These are phyloP conservation scores for Candolleomyces aberdarensis DNA, from an alignment of 768 basidiomycete genomes.

Conservation along the genomic window DNA sequence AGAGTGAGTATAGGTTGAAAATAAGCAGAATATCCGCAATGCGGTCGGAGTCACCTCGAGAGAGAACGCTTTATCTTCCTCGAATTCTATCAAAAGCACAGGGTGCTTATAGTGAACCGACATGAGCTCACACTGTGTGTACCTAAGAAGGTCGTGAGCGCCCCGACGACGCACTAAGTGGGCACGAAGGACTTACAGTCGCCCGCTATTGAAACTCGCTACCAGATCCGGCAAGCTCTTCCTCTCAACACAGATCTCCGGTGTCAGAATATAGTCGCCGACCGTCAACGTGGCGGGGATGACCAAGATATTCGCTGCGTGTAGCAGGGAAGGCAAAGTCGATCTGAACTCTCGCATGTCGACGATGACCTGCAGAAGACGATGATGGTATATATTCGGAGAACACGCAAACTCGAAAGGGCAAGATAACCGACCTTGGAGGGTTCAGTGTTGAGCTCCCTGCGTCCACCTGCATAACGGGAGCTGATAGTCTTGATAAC, in stretches of 20 bases:
- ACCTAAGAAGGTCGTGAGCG: slow-evolving; percentile 43
- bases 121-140: slow-evolving; percentile 97
- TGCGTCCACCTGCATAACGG: slow-evolving; percentile 82
- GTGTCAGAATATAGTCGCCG: slow-evolving; percentile 94
- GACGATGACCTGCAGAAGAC: slow-evolving; percentile 71
- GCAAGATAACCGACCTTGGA: slow-evolving; percentile 44
- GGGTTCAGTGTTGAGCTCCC: slow-evolving; percentile 60
- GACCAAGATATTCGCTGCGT: slow-evolving; percentile 75
- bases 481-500: slow-evolving; percentile 80
- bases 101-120: slow-evolving; percentile 94
- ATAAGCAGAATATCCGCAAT: background rate
- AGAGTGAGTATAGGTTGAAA: background rate
- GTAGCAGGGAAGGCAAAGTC: slow-evolving; percentile 83
- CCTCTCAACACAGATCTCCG: slow-evolving; percentile 93
- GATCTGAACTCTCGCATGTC: slow-evolving; percentile 98
- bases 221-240: slow-evolving; percentile 93
- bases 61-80: slow-evolving; percentile 94
- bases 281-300: slow-evolving; percentile 92
- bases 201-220: slow-evolving; percentile 90
- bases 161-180: background rate
- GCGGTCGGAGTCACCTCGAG: slow-evolving; percentile 57
- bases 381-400: background rate
- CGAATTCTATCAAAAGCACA: slow-evolving; percentile 92
- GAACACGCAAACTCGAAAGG: background rate
- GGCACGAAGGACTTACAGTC: slow-evolving; percentile 61